Evolutionary conservation across 768 basidiomycete genomes (phyloP), one percentile per base, ranked within the genome.

Genomic region (Rickenella mellea): DNA sequence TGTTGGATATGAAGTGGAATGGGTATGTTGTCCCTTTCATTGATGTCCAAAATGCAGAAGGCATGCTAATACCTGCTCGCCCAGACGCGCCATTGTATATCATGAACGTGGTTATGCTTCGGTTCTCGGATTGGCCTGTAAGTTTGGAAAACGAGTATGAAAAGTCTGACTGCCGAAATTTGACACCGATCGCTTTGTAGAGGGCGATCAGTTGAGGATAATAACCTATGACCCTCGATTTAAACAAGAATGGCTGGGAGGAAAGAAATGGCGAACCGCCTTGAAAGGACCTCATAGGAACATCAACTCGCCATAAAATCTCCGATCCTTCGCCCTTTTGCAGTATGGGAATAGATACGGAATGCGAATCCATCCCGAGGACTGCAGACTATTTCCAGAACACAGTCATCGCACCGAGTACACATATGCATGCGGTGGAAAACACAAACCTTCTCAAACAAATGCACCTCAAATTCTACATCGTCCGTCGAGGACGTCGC

Each of bases 261-360:
- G 14, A 8, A 28, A 9, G 19, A 41, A n/a, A 17, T 3, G 27
- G 48, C 73, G 39, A 42, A 79, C 83, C 82, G 63, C 78, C 79
- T 68, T 88, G 83, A 54, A 88, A 87, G 1, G 78, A 78, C 29
- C 85, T 63, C 85, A 88, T 88, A 1, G 85, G 85, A 0, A 86
- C 83, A 53, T 88, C 84, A 3, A 87, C 67, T 41, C 76, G 63
- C 68, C 74, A 74, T n/a, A n/a, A n/a, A n/a, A n/a, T n/a, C n/a
- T n/a, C n/a, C n/a, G n/a, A n/a, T 38, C 69, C 59, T 27, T 63
- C 53, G 17, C 57, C 57, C 8, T 58, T 45, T 4, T 56, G 65
- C 4, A 62, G 60, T 28, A 60, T 55, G 14, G 62, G 58, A 5
- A 76, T 40, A 6, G 73, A 73, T 28, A 76, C 64, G 0, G 75